phyloP scores from a whole-genome alignment of 1,139 yeast genomes.

The Hanseniaspora gamundiae region DNA sequence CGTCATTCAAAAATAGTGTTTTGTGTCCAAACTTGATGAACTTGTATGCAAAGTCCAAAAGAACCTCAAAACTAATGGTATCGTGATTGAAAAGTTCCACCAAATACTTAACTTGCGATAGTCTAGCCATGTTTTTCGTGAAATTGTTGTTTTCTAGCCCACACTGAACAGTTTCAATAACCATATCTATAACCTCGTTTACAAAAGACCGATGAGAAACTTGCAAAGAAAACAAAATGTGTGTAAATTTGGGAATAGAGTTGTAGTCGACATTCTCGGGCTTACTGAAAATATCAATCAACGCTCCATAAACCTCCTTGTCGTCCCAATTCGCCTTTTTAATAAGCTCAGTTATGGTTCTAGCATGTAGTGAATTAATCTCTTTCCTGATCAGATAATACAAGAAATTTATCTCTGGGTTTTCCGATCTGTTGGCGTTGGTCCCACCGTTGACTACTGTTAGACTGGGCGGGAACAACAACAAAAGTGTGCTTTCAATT shows the following conservation, averaged over 20 bases:
- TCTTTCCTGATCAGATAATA: conserved; percentile 40
- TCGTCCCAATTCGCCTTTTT: conserved; percentile 38
- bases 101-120: conserved; percentile 50
- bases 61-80: conserved; percentile 35
- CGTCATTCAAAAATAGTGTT: conserved; percentile 30
- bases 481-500: conserved; percentile 44
- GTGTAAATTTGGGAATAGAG: conserved; percentile 39
- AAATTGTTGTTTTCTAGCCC: conserved; percentile 61
- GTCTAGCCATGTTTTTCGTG: conserved; percentile 45
- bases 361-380: conserved; percentile 29
- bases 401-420: conserved; percentile 38
- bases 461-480: conserved; percentile 48
- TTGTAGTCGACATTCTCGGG: conserved; percentile 56
- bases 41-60: conserved; percentile 46
- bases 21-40: conserved; percentile 60
- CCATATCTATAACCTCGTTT: conserved; percentile 44
- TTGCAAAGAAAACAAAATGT: conserved; percentile 31
- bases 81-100: conserved; percentile 43
- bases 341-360: conserved; percentile 31
- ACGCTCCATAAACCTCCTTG: conserved; percentile 28
- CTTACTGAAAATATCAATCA: conserved; percentile 43
- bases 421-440: conserved; percentile 13
- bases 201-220: conserved; percentile 30
- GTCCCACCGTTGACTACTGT: conserved; percentile 17
- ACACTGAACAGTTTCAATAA: conserved; percentile 48